Evolutionary conservation across 148 eudicot species (phyloP), one percentile per base, ranked within the genome.

Genomic region (Vaccinium corymbosum): DNA sequence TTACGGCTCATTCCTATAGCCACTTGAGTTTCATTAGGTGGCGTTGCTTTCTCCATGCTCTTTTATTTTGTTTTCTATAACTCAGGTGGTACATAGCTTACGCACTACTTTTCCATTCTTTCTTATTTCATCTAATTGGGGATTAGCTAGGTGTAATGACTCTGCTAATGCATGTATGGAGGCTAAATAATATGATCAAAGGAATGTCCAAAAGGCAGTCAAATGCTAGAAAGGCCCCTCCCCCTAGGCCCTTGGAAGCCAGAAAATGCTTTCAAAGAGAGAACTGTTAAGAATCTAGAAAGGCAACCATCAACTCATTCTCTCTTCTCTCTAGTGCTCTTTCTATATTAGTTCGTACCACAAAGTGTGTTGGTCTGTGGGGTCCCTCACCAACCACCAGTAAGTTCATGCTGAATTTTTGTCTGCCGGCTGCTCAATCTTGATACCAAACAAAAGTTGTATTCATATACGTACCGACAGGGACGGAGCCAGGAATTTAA

Each of bases 191-290:
- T 64, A 10, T 9, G 29, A 4, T 1, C 17, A 73, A 52, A 74
- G 46, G 76, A 81, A 81, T 81, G 83, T 76, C 56, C 62, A 68
- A 74, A 85, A 85, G 77, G 87, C 56, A 85, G 87, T 85, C 87
- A 85, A 85, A 82, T 77, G 78, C 87, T 76, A 82, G 76, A 81
- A 81, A 25, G 53, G 4, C 7, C 66, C 81, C 70, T 32, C 56
- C 51, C 35, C 35, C 57, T 83, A 83, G 70, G 80, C 59, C 75
- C 25, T 48, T 49, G 55, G 25, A 66, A 35, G 56, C 3, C 27
- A 56, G 10, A 80, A 57, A 72, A 75, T 78, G 68, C 68, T 76
- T 53, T 76, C 70, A 61, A 51, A 70, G 82, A 52, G 57, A 76
- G 82, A 68, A 68, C 73, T 68, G 73, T 68, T 4, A n/a, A 81